Base-by-base conservation (phyloP, 2,329 filamentous ascomycete species). In the Myriosclerotinia scirpicola region DNA sequence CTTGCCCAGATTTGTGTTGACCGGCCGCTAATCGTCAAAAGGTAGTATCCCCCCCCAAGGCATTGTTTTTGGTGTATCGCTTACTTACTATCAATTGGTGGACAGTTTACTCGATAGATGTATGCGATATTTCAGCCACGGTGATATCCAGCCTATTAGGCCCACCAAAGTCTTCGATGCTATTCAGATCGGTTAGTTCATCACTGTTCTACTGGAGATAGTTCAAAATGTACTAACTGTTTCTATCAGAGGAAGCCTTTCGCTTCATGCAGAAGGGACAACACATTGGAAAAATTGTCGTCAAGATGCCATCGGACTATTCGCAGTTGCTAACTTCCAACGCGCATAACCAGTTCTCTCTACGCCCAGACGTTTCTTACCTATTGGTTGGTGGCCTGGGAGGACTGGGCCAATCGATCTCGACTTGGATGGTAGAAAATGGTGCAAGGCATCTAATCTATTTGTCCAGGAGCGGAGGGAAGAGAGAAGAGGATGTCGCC, bases 371-470 rank as follows among this genome's bases (percentile, higher is more conserved):
- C 14, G 26, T 50, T 46, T n/a, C 58, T 26, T 56, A 42, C 20
- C 40, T 61, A 11, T 9, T 61, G 26, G 42, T 50, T 48, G 44
- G 58, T n/a, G 58, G 58, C 11, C 22, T 61, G 7, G 58, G 42
- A 61, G 42, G 58, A n/a, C 12, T 61, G 7, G 26, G 58, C 11
- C 20, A n/a, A 30, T 34, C 40, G 11, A 34, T 80, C 0, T 72
- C 78, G 5, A 71, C 65, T 1, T 80, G 76, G 75, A 74, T 81
- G 69, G 75, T 75, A 7, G 70, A 74, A 34, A 69, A 71, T 5
- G 78, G 78, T 0, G 79, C 79, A 9, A 71, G 73, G 0, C 67
- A 78, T 53, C 42, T 81, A 2, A 71, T 78, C 5, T 75, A 77
- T 38, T 67, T 80, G 1, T 80, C 77, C 2, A 70, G 78, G 11